Percentiles rank a stretch among this genome's conserved stretches.
phyloP scores from a whole-genome alignment of 768 basidiomycete species.

The Trichaptum fuscoviolaceum region DNA sequence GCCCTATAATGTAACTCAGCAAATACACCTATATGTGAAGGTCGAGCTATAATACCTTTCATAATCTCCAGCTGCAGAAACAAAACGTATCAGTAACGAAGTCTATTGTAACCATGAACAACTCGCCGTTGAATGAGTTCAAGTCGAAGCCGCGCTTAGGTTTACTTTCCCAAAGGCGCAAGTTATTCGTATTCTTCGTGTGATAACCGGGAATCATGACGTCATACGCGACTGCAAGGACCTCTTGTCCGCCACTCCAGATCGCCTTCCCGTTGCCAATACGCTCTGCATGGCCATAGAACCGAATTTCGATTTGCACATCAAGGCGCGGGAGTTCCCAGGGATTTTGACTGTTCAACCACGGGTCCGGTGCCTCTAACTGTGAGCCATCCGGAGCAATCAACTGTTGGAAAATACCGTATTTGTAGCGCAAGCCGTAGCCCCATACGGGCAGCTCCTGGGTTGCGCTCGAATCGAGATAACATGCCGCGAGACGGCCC shows the following conservation, averaged over 20 bases:
- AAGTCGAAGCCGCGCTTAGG: slow-evolving; percentile 90
- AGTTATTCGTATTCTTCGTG: slow-evolving; percentile 85
- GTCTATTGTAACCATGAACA: neutral
- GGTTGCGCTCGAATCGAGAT: slow-evolving; percentile 88
- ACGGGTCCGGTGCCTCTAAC: slow-evolving; percentile 89
- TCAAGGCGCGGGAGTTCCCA: slow-evolving; percentile 88
- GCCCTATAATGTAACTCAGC: slow-evolving; percentile 35
- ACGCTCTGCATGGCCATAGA: slow-evolving; percentile 81
- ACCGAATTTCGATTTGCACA: slow-evolving; percentile 79
- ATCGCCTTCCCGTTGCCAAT: slow-evolving; percentile 54
- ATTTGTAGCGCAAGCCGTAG: slow-evolving; percentile 88
- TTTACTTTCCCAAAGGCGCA: slow-evolving; percentile 80
- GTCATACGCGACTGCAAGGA: slow-evolving; percentile 90
- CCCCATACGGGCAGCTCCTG: slow-evolving; percentile 94
- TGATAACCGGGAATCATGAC: slow-evolving; percentile 85
- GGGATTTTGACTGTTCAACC: slow-evolving; percentile 83
- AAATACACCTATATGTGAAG: neutral
- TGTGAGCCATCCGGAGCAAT: slow-evolving; percentile 78
- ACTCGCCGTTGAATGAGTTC: slow-evolving; percentile 87
- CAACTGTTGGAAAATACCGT: slow-evolving; percentile 93
- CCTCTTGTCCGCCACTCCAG: slow-evolving; percentile 91
- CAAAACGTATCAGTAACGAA: neutral
- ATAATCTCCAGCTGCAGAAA: slow-evolving; percentile 76
- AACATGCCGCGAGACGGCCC: slow-evolving; percentile 95
- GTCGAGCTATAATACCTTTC: slow-evolving; percentile 30